Evolutionary conservation across 176 grass and related monocot species (phyloP).

Genomic region (Musa beccarii): DNA sequence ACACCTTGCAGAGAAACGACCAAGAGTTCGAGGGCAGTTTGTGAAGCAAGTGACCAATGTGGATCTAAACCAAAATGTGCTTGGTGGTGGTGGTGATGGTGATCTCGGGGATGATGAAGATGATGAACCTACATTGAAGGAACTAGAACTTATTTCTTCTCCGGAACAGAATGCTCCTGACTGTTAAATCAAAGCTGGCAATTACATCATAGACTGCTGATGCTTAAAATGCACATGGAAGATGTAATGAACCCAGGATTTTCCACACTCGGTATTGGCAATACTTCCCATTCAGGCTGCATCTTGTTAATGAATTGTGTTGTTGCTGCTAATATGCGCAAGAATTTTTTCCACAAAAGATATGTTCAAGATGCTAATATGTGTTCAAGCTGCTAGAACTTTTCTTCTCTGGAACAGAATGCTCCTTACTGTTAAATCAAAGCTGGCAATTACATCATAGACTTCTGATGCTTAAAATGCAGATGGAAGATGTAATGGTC

Average conservation of each 20-base stretch:
- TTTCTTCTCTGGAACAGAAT: conserved; percentile 55
- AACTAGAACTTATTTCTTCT: conserved; percentile 53
- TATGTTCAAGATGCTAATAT: not conserved
- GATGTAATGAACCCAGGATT: no score
- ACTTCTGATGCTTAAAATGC: not conserved
- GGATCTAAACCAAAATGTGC: conserved; percentile 30
- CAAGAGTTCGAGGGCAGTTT: conserved; percentile 80
- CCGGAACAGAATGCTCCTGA: conserved; percentile 34
- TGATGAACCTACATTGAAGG: conserved; percentile 48
- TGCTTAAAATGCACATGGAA: not conserved
- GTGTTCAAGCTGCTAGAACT: conserved; percentile 20
- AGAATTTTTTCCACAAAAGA: no score
- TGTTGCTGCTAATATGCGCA: not conserved
- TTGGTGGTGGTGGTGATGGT: conserved; percentile 38
- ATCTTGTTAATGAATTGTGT: not conserved
- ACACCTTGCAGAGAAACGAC: conserved; percentile 78
- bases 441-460: not conserved
- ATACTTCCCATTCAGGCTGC: not conserved
- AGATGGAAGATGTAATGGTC: not conserved
- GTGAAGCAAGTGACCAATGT: conserved; percentile 51
- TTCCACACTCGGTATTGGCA: no score
- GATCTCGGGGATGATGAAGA: conserved; percentile 64
- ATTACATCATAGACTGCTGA: conserved; percentile 8
- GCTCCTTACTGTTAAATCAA: not conserved
- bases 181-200: not conserved